phyloP scores from a whole-genome alignment of 352 stramenopile genomes.

The Pythium sukuiense region DNA sequence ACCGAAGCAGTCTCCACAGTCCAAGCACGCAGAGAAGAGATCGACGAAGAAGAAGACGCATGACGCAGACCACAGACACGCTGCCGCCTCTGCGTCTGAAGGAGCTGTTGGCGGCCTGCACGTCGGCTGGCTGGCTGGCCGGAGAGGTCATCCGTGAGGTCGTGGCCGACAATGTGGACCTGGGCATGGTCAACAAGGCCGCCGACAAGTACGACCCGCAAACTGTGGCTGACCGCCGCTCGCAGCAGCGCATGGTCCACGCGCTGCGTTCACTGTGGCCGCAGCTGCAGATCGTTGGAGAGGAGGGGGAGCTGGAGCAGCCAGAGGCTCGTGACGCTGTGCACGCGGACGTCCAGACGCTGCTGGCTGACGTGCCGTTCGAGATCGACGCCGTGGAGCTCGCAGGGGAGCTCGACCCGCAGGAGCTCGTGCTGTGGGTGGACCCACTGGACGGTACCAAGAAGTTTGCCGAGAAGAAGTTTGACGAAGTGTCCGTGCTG shows the following conservation, averaged over 20 bases:
- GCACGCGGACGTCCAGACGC: slow-evolving; percentile 37
- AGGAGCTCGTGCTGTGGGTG: slow-evolving; percentile 73
- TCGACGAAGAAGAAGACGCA: not conserved
- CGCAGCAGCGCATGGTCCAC: slow-evolving; percentile 70
- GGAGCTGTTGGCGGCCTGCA: slow-evolving; percentile 56
- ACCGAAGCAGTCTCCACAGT: not conserved
- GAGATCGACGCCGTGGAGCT: slow-evolving; percentile 21
- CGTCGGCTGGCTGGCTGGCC: slow-evolving; percentile 50
- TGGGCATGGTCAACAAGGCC: slow-evolving; percentile 77
- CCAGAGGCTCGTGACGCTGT: slow-evolving; percentile 50
- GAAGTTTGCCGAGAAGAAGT: slow-evolving; percentile 71
- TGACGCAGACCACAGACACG: slow-evolving; percentile 6
- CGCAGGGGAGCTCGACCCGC: slow-evolving; percentile 30
- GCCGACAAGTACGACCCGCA: slow-evolving; percentile 75
- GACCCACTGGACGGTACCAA: slow-evolving; percentile 80
- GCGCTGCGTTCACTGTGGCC: slow-evolving; percentile 59
- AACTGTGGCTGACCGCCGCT: slow-evolving; percentile 71
- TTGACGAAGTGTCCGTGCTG: slow-evolving; percentile 77
- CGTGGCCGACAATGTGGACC: slow-evolving; percentile 45
- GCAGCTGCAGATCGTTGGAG: slow-evolving; percentile 55
- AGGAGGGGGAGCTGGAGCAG: slow-evolving; percentile 64
- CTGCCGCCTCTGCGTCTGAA: slow-evolving; percentile 19
- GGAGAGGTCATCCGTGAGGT: slow-evolving; percentile 73
- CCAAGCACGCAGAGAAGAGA: not conserved
- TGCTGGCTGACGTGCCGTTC: slow-evolving; percentile 28